Evolutionary conservation across 495 filamentous ascomycete genomes (phyloP), one percentile per base, ranked within the genome.

Genomic region (Opeltia flavorubescens): DNA sequence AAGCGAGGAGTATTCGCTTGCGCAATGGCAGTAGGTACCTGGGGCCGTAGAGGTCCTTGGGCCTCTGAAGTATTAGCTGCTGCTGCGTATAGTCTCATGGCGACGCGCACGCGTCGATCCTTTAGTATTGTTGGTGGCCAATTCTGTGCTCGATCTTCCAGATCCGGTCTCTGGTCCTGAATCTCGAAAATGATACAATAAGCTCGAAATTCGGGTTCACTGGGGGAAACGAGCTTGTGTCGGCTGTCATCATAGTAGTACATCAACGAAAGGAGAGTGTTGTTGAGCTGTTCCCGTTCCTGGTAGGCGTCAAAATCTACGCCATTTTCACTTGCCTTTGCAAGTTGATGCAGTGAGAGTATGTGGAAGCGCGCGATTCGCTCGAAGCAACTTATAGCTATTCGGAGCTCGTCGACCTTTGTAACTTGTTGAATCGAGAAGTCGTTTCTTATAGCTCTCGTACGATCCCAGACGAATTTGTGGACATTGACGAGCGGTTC

Each of bases 381-480:
- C 62, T 96, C 91, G 31, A 93, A 80, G 56, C 86, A 93, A 30
- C 82, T 79, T 1, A 95, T 77, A 3, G 77, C 75, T 9, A 71
- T 70, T 27, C 74, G 68, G n/a, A 87, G 74, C 50, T 80, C 69
- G 30, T 76, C 69, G 40, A 80, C 72, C 6, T 78, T 75, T 0
- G 78, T 78, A 27, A 87, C 68, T 53, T 84, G 79, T 54, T 95
- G 87, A 43, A 94, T 85, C 1, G 87, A 89, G 54, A 95, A 93
- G 59, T 99, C 93, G 51, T 91, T 89, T 25, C 93, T 78, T 48
- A 99, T 82, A 5, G 84, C 86, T 47, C 93, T 70, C 18, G 89
- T 94, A 18, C 93, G 77, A 61, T 96, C 89, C 86, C 93, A 95
- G 15, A 96, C 74, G 50, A 91, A 96, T 55, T 81, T 81, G 59